These are phyloP conservation scores for Salvia hispanica DNA, from an alignment of 257 asterid genomes.

Conservation along the genomic window DNA sequence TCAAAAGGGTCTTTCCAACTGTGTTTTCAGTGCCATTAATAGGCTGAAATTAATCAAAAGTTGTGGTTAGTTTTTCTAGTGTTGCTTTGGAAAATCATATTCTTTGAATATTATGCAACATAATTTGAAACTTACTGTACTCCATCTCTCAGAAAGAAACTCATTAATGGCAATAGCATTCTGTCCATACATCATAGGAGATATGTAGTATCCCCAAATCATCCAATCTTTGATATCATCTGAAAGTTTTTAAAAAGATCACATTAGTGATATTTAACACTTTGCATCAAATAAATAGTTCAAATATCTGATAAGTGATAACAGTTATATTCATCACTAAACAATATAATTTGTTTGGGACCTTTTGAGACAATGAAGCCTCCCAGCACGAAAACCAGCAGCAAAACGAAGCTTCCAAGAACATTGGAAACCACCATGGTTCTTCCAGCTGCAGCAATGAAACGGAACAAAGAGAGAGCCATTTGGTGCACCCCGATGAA, in stretches of 20 bases:
- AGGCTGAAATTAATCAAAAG: conserved; percentile 28
- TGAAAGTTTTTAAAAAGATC: conserved; percentile 29
- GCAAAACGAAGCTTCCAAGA: conserved; percentile 65
- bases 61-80: background rate
- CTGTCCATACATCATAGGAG: conserved; percentile 95
- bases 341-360: conserved; percentile 17
- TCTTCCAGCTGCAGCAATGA: conserved; percentile 78
- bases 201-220: conserved; percentile 88
- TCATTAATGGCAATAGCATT: conserved; percentile 88
- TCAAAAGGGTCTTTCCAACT: conserved; percentile 78
- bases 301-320: background rate
- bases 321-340: background rate
- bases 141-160: conserved; percentile 82
- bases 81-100: background rate
- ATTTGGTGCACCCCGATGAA: conserved; percentile 71
- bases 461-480: conserved; percentile 83
- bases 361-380: conserved; percentile 81
- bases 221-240: conserved; percentile 81
- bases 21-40: conserved; percentile 64
- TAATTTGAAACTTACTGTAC: conserved; percentile 28
- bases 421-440: conserved; percentile 69
- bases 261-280: background rate
- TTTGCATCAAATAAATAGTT: background rate
- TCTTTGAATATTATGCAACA: background rate
- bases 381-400: conserved; percentile 72